Conservation (phyloP, 2,329 filamentous ascomycete species). For the Phialophora expanda region DNA sequence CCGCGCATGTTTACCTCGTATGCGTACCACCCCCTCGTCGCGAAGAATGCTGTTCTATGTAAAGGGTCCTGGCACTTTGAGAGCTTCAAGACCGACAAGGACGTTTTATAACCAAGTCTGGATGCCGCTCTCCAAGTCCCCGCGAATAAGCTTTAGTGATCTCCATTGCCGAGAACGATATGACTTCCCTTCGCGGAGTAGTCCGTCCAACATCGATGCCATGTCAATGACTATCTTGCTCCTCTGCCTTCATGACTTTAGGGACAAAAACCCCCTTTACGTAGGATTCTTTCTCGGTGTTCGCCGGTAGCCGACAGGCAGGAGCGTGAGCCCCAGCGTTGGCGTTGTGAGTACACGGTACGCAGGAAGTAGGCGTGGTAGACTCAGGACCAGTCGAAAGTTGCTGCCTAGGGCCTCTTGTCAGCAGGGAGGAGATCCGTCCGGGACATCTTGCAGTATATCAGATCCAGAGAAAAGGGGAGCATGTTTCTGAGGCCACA, state of each 20-base stretch:
- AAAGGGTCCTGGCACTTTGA: neutral
- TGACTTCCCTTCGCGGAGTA: conserved; percentile 1
- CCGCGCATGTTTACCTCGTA: no score
- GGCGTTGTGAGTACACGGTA: neutral
- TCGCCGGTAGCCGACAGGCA: conserved; percentile 12
- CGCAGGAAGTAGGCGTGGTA: neutral
- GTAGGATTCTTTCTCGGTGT: conserved; percentile 6
- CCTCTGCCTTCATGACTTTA: neutral
- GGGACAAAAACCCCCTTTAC: neutral
- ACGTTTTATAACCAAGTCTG: neutral
- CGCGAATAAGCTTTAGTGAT: neutral
- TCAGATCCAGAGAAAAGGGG: neutral
- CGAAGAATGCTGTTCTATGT: no score
- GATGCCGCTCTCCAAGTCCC: neutral
- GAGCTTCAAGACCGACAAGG: neutral
- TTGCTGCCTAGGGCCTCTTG: conserved; percentile 8
- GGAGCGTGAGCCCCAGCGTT: neutral
- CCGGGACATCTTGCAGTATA: neutral
- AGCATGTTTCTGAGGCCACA: neutral
- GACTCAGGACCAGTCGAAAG: neutral
- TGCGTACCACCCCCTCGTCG: no score
- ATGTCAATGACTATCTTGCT: neutral
- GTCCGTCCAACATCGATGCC: neutral
- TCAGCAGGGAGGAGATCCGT: neutral
- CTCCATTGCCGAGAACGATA: neutral